Conservation (phyloP, 257 asterid species). For the Primulina huaijiensis region DNA sequence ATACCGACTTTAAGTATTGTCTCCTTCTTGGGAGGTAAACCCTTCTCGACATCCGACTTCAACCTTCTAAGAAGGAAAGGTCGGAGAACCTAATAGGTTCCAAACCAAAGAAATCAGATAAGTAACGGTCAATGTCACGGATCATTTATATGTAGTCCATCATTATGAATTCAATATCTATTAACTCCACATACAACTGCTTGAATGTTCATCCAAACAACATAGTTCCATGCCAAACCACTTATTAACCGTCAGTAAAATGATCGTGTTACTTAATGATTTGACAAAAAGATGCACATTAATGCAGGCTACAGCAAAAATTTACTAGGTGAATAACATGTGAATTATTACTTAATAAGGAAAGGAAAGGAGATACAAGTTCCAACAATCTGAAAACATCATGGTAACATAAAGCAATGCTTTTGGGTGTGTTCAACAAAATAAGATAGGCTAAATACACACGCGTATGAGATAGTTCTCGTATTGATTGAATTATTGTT, state of each 20-base stretch:
- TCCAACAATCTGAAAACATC: neutral
- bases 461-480: neutral
- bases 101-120: conserved; percentile 19
- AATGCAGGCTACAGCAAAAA: conserved; percentile 2
- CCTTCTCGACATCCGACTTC: conserved; percentile 99
- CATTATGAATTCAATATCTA: conserved; percentile 6
- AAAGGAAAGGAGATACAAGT: no score
- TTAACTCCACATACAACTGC: neutral
- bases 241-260: conserved; percentile 8
- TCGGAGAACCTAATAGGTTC: conserved; percentile 67
- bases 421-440: neutral
- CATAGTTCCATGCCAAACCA: neutral
- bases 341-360: neutral
- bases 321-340: conserved; percentile 2
- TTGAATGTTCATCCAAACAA: neutral
- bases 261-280: neutral
- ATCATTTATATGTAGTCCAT: neutral
- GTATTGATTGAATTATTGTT: no score
- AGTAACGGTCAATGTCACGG: neutral
- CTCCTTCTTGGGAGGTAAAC: conserved; percentile 98
- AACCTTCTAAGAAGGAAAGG: conserved; percentile 96
- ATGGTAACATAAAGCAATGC: neutral
- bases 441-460: neutral
- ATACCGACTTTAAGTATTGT: conserved; percentile 98
- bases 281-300: neutral